Percentiles rank a stretch among this genome's conserved stretches.
phyloP scores from a whole-genome alignment of 495 filamentous ascomycete species.

The Hypoxylon trugodes region DNA sequence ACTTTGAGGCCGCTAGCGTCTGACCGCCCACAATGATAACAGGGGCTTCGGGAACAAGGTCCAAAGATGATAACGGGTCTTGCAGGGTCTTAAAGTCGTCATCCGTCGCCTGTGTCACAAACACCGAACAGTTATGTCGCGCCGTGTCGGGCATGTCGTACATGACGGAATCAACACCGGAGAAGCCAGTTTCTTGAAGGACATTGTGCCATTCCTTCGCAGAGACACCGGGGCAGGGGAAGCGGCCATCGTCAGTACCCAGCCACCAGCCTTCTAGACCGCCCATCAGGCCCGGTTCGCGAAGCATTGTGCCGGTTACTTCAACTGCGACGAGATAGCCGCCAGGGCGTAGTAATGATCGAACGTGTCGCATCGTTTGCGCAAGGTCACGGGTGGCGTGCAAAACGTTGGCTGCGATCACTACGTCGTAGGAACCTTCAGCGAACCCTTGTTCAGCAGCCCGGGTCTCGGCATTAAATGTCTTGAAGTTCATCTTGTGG shows the following conservation, averaged over 20 bases:
- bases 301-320: neutral
- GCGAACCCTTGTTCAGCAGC: slow-evolving; percentile 4
- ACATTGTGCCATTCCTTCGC: slow-evolving; percentile 49
- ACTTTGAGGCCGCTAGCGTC: no score
- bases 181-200: slow-evolving; percentile 50
- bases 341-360: no score
- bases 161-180: slow-evolving; percentile 58
- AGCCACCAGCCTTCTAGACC: slow-evolving; percentile 57
- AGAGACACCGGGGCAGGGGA: slow-evolving; percentile 44
- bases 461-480: slow-evolving; percentile 47
- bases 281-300: neutral
- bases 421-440: neutral
- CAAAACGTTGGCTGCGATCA: neutral
- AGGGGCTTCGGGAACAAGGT: no score
- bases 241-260: slow-evolving; percentile 49
- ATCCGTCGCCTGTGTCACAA: no score
- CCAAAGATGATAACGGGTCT: no score
- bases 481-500: slow-evolving; percentile 56
- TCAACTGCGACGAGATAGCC: neutral
- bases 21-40: no score
- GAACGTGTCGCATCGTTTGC: no score
- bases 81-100: no score
- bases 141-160: no score
- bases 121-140: no score
- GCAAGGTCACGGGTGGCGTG: neutral